Base-by-base conservation (phyloP, 2,329 filamentous ascomycete genomes). In the Aspergillus pseudotamarii region DNA sequence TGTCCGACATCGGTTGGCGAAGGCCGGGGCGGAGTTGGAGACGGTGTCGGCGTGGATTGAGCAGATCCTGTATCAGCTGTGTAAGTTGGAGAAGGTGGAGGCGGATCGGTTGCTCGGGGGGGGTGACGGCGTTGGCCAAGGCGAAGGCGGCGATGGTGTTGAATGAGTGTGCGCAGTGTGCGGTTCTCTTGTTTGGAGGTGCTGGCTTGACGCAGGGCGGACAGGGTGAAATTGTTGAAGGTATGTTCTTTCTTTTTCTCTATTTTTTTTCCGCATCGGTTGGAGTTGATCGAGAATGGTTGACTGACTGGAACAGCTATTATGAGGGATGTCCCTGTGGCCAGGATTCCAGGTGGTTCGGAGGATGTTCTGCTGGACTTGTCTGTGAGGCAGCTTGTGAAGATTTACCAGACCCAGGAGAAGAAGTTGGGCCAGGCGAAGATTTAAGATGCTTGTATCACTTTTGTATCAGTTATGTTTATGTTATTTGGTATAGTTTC, bases 291-390 rank as follows among this genome's bases (percentile, higher is more conserved):
- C 21, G 41, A 10, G 19, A 64, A 38, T 11, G 76, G 70, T 45
- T 46, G 23, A 79, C 45, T 55, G 36, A 79, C 77, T 48, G 74
- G 69, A 57, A 4, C 65, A 88, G 86, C 83, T 66, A 87, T 90
- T 48, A 87, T 86, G 68, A 82, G 88, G 28, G 88, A 91, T 70
- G 87, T 90, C 0, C 86, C 87, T 1, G 87, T 85, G 1, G 81
- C 84, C 1, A 78, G 86, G 45, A 88, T 91, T 51, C 88, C 88
- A 0, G 90, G 90, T 57, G 90, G 90, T 1, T 88, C 85, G 6
- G 90, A 93, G 73, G 90, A 93, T 73, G 89, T 93, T 2, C 82
- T 92, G 79, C 79, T 91, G 12, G 90, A 92, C 76, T 78, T 92
- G 46, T 87, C 88, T 1, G 84, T 92, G 3, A 79, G 90, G 16